Conservation (phyloP, 768 basidiomycete species). For the Pleurotus ostreatus region DNA sequence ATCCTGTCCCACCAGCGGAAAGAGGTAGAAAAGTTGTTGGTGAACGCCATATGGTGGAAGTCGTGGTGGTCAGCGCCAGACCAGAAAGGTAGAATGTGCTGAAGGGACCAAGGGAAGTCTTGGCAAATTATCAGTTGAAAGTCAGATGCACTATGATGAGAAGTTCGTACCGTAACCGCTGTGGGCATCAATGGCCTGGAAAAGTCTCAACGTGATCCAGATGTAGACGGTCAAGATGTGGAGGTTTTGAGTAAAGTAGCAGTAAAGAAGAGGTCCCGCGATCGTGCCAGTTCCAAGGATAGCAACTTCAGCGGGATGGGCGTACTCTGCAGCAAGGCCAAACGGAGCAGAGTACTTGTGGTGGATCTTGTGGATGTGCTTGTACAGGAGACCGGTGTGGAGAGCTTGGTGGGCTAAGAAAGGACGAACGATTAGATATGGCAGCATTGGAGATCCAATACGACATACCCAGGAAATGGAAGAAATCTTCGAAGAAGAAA, state of each 20-base stretch:
- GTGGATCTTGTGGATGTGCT: constrained; percentile 94
- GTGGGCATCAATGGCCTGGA: constrained; percentile 97
- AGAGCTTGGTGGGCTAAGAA: constrained; percentile 79
- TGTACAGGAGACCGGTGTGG: constrained; percentile 82
- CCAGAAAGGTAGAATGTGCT: constrained; percentile 93
- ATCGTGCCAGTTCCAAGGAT: constrained; percentile 93
- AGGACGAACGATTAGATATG: background rate
- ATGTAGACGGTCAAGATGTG: constrained; percentile 92
- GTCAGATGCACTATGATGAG: background rate
- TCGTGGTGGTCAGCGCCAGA: constrained; percentile 97
- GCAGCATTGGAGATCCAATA: background rate
- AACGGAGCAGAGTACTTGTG: constrained; percentile 98
- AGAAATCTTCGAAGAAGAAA: constrained; percentile 95
- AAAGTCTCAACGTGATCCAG: constrained; percentile 91
- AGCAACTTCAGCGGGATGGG: constrained; percentile 94
- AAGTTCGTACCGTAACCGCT: constrained; percentile 78
- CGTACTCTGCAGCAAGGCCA: constrained; percentile 96
- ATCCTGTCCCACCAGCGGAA: constrained; percentile 93
- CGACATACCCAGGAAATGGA: constrained; percentile 78
- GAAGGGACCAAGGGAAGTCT: constrained; percentile 98
- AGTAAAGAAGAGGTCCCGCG: constrained; percentile 83
- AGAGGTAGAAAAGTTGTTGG: constrained; percentile 89
- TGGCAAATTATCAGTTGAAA: background rate
- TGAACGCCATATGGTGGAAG: constrained; percentile 97
- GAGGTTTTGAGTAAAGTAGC: constrained; percentile 66